phyloP scores from a whole-genome alignment of 164 flowering plant genomes.

The Annona cherimola region DNA sequence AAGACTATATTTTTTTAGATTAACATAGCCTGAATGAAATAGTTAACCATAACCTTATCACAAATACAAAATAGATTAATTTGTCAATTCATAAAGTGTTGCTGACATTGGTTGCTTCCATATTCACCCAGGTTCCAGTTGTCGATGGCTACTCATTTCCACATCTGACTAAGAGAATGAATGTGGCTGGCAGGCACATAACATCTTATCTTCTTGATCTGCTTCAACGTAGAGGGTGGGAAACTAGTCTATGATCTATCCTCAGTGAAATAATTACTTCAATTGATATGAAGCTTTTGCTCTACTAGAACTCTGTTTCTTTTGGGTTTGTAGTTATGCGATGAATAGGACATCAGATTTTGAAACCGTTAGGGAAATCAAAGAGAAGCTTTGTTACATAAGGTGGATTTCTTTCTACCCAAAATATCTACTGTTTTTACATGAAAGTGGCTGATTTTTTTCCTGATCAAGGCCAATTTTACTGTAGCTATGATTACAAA shows the following conservation, averaged over 20 bases:
- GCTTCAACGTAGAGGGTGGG: slow-evolving; percentile 90
- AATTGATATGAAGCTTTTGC: neutral
- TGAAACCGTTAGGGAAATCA: slow-evolving; percentile 92
- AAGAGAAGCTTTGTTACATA: slow-evolving; percentile 96
- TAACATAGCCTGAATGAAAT: no score
- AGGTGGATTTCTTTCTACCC: slow-evolving; percentile 42
- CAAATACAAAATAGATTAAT: neutral
- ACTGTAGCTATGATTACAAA: slow-evolving; percentile 88
- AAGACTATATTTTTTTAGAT: no score
- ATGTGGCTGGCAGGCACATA: slow-evolving; percentile 96
- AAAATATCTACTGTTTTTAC: slow-evolving; percentile 4
- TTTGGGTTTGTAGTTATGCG: slow-evolving; percentile 62
- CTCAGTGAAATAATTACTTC: slow-evolving; percentile 1
- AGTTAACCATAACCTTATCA: neutral
- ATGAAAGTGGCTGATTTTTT: neutral
- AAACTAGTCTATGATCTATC: neutral
- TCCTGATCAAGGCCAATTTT: neutral
- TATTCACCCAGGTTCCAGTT: slow-evolving; percentile 76
- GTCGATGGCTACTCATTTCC: slow-evolving; percentile 99
- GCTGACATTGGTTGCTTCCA: neutral
- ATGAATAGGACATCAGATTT: slow-evolving; percentile 87
- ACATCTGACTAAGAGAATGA: slow-evolving; percentile 97
- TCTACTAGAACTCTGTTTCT: slow-evolving; percentile 1
- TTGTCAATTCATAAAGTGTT: neutral
- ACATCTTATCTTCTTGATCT: slow-evolving; percentile 98